Base-by-base conservation (phyloP, 2,329 filamentous ascomycete genomes). In the Penicillium sp. region DNA sequence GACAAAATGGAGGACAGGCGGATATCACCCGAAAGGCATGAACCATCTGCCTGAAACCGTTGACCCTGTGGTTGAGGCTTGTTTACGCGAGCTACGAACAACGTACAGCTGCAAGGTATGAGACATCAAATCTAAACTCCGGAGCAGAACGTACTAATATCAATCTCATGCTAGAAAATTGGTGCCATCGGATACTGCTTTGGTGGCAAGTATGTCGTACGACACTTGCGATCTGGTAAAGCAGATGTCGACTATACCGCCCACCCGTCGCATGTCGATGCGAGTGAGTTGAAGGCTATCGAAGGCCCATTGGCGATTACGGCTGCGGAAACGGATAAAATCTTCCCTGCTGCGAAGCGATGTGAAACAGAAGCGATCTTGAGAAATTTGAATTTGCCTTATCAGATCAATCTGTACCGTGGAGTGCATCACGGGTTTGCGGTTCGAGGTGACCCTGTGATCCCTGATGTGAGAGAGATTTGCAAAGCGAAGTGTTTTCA, bases 201-300 rank as follows among this genome's bases (percentile, higher is more conserved):
- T 43, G 52, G 52, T 21, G 52, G 52, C 21, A 54, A 54, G 27
- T 54, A 54, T 39, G 43, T 54, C 27, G 29, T n/a, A 29, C 52
- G 52, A n/a, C 25, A 26, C 33, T 25, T 54, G 19, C n/a, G 4
- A 11, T 25, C 43, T 9, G 52, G 52, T 7, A 39, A 48, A 27
- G n/a, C 27, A n/a, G 52, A 54, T 42, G 44, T 48, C 14, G 52
- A 33, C n/a, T 54, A 39, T 23, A 43, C 44, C 31, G 52, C 52
- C 4, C 52, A 54, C n/a, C 52, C 52, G 13, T 48, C 52, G 3
- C 33, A 39, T 25, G 27, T 54, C 16, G 23, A 35, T 7, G 43
- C 37, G 10, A 23, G 7, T 16, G 44, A 54, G 44, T 29, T 54
- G 16, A 37, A 21, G 9, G 31, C 11, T n/a, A 54, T 54, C 19